These are phyloP conservation scores for Podospora pseudopauciseta DNA, from an alignment of 495 filamentous ascomycete genomes.

Conservation along the genomic window DNA sequence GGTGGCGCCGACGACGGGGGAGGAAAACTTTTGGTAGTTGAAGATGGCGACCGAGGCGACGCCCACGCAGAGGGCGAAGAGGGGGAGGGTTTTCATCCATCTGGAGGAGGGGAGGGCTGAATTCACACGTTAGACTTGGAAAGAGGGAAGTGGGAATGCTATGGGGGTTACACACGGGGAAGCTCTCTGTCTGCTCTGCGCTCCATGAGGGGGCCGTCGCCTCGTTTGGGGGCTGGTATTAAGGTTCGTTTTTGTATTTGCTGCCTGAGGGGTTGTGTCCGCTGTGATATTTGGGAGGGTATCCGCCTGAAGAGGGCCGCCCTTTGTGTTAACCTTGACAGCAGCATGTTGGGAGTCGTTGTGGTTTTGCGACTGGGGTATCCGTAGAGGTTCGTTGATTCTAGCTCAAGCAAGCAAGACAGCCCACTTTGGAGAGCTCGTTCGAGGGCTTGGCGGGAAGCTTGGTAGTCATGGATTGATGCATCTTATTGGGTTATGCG, in stretches of 20 bases:
- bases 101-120: slow-evolving; percentile 24
- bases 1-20: slow-evolving; percentile 75
- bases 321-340: slow-evolving; percentile 38
- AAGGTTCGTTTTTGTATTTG: slow-evolving; percentile 29
- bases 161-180: slow-evolving; percentile 46
- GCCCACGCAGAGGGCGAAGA: slow-evolving; percentile 57
- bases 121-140: neutral
- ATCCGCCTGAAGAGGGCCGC: slow-evolving; percentile 20
- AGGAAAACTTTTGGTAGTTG: slow-evolving; percentile 94
- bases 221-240: slow-evolving; percentile 45
- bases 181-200: slow-evolving; percentile 78
- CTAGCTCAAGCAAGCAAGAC: neutral
- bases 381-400: neutral
- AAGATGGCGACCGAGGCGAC: slow-evolving; percentile 77
- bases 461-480: neutral
- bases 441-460: neutral
- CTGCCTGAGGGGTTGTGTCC: slow-evolving; percentile 2
- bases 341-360: slow-evolving; percentile 25
- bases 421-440: neutral
- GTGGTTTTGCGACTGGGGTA: neutral
- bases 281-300: slow-evolving; percentile 10
- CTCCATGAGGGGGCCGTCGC: slow-evolving; percentile 70
- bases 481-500: neutral
- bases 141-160: neutral
- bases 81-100: slow-evolving; percentile 50